Conservation (phyloP, 148 eudicot species). For the Simmondsia chinensis region DNA sequence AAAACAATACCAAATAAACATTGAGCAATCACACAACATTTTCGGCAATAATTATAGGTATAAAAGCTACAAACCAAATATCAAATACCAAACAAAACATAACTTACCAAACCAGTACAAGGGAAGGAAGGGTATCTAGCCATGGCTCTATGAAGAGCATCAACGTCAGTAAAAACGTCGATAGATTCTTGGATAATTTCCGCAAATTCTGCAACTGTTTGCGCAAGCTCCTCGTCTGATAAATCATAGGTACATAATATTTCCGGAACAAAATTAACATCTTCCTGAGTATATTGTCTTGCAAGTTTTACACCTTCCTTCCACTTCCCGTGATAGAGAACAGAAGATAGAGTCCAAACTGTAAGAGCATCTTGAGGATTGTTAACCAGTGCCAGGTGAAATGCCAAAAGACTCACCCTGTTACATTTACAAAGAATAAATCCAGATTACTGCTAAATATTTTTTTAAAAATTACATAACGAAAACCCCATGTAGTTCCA, state of each 20-base stretch:
- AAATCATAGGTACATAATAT: conserved; percentile 21
- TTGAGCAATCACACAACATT: too few species aligned
- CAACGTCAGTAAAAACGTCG: conserved; percentile 28
- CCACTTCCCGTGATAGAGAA: conserved; percentile 69
- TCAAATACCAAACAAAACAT: background rate
- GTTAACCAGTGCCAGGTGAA: conserved; percentile 60
- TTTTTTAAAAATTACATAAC: too few species aligned
- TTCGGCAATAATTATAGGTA: too few species aligned
- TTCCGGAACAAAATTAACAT: conserved; percentile 47
- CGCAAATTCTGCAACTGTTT: conserved; percentile 42
- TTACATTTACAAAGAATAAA: conserved; percentile 1
- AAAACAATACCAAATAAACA: too few species aligned
- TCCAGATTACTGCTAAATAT: too few species aligned
- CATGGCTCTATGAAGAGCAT: conserved; percentile 42
- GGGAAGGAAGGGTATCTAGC: conserved; percentile 37
- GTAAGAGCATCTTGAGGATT: conserved; percentile 66
- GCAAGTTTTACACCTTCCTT: conserved; percentile 50
- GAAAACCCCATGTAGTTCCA: too few species aligned
- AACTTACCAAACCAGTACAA: conserved; percentile 47
- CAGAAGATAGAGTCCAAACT: conserved; percentile 59
- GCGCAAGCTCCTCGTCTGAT: conserved; percentile 57
- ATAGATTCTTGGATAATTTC: conserved; percentile 32
- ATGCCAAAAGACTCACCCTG: conserved; percentile 82
- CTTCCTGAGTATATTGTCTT: conserved; percentile 27
- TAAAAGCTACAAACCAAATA: too few species aligned